Base-by-base conservation (phyloP, 192 early-diverging fungal species). In the Radiomyces spectabilis region DNA sequence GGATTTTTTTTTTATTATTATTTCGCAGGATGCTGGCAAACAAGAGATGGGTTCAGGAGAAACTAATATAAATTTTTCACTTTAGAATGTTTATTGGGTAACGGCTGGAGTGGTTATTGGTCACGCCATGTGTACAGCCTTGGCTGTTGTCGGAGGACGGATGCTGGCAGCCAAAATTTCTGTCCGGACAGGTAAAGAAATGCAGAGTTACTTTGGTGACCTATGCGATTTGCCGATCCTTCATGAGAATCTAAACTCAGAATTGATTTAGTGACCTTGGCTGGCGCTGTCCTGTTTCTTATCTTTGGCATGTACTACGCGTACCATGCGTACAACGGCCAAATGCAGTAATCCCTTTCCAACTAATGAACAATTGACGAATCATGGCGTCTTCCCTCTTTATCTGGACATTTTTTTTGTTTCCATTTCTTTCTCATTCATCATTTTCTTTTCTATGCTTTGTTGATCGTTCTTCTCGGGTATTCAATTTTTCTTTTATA, bases 101-200 rank as follows among this genome's bases (percentile, higher is more conserved):
- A 85, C 88, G 0, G 55, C 91, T 22, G 95, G 97, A 33, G 85
- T 86, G 5, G 78, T 97, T 15, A 59, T 85, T 41, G 97, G 97
- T 16, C 97, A 99, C 73, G 77, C 87, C 21, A 67, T 95, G 40
- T 99, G 97, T 68, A 91, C 93, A 26, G 86, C 82, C 26, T 59
- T 94, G 29, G 97, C 97, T 2, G 97, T 99, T 4, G 64, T 98
- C 27, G 95, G 95, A 60, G 97, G 97, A 9, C 82, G 85, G 54
- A 80, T 97, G 69, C 71, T 89, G 58, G 93, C 91, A 9, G 68
- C 80, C 10, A 80, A 78, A 57, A 95, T 95, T 51, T 92, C 90
- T 10, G 86, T 96, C 12, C 83, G 84, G 45, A 92, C 81, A 75
- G 80, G 86, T 88, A 78, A 50, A 21, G 16, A 24, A 27, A 10